Base-by-base conservation (phyloP, 2,329 filamentous ascomycete genomes). In the Pseudogymnoascus sp. region DNA sequence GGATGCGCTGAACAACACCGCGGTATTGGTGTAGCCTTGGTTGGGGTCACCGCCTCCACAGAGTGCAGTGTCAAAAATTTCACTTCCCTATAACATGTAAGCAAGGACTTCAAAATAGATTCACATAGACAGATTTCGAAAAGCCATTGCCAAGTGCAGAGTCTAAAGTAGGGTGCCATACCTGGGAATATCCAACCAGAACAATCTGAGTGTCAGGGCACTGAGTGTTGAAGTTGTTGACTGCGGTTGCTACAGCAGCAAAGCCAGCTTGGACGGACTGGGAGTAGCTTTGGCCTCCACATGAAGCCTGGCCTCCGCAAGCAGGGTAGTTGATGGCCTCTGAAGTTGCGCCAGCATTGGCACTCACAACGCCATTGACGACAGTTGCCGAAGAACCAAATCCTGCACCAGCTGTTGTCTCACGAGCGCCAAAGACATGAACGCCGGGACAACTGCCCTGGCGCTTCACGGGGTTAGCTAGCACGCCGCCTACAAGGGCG, bases 31-130 rank as follows among this genome's bases (percentile, higher is more conserved):
- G 64, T 78, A 77, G 27, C 78, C 77, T 58, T 78, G 72, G 17
- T 77, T 79, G 0, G 75, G 69, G 29, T 82, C 80, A 0, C 77
- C 78, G 33, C 84, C 84, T n/a, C 84, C 84, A 64, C 84, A 87
- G 48, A 86, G 71, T 2, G 84, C 84, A 65, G 84, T 84, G 66
- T 87, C 84, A 74, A 85, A 81, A 68, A 87, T 86, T 68, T 87
- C 82, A 2, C 81, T 83, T 13, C 84, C 84, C 44, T 51, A 51
- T 51, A 51, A 51, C 27, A 79, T 85, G 36, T 36, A 5, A 38
- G 44, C 1, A 2, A 58, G 64, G 6, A 66, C 59, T 12, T 21
- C 21, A 3, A 1, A 29, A 9, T 64, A n/a, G 58, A 5, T n/a
- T 12, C 13, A 9, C 21, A 27, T 9, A 4, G 33, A 1, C 58